These are phyloP conservation scores for Botrytis byssoidea DNA, from an alignment of 2,329 filamentous ascomycete species.

Conservation along the genomic window DNA sequence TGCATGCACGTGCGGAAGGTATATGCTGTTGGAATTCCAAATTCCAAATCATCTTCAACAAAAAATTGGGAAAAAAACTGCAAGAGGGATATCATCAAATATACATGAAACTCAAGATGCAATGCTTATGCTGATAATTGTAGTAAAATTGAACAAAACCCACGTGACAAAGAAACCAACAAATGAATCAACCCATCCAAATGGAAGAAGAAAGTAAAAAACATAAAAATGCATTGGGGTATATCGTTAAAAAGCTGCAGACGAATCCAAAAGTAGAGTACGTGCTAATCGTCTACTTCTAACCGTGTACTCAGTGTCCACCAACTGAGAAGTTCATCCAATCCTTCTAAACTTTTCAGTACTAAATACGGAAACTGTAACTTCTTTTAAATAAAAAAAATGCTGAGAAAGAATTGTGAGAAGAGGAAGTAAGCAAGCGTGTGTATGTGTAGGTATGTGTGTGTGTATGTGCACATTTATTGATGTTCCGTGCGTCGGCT, in stretches of 20 bases:
- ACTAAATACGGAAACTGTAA: neutral
- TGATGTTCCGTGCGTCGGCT: neutral
- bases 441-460: neutral
- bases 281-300: constrained; percentile 11
- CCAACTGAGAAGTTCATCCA: constrained; percentile 13
- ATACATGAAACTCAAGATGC: neutral
- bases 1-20: neutral
- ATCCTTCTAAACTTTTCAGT: constrained; percentile 9
- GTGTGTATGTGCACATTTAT: neutral
- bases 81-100: neutral
- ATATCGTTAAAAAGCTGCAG: constrained; percentile 19
- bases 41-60: constrained; percentile 7
- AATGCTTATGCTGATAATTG: neutral
- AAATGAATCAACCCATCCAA: neutral
- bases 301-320: constrained; percentile 8
- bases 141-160: neutral
- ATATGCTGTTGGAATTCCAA: neutral
- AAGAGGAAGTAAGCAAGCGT: neutral
- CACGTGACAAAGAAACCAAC: neutral
- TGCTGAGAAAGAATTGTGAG: neutral
- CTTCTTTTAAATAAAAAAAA: neutral
- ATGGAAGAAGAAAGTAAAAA: neutral
- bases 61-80: neutral
- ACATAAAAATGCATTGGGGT: constrained; percentile 12
- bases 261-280: constrained; percentile 8